Base-by-base conservation (phyloP, 345 rosid species). In the Draba incana region DNA sequence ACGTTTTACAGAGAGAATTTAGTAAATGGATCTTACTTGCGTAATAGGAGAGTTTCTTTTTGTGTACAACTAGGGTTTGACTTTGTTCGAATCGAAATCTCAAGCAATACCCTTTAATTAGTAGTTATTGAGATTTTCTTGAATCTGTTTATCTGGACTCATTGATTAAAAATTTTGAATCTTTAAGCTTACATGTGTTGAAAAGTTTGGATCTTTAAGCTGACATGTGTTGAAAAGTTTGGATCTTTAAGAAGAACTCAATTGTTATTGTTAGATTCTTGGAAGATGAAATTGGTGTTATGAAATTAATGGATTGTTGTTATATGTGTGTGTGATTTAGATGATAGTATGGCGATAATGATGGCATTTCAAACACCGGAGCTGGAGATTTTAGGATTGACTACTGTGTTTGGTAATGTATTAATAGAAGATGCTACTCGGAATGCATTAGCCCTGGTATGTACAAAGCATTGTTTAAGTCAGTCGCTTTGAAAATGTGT, bases 351-450 rank as follows among this genome's bases (percentile, higher is more conserved):
- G 91, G 91, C 97, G 60, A 86, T 94, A 57, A 64, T 94, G 54
- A 94, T 94, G 99, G 99, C 97, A 28, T 94, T 94, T 71, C 91
- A 94, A 70, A 77, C 86, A 64, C 94, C 88, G 0, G 82, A 84
- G 76, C 27, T 84, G 69, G 97, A 94, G 51, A 77, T 94, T 61
- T 51, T 94, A 71, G 99, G 99, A 30, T 49, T 94, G 75, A 94
- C 97, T 8, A 91, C 99, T 24, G 66, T 87, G 52, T 94, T 94
- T 77, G 99, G 96, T 67, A 94, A 91, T 79, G 95, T 85, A 55
- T 27, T 77, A 30, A 84, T 89, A 10, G 81, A 84, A 77, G 85
- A 77, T 60, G 96, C 92, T 77, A 93, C 97, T 13, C 80, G 76
- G 55, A 94, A 94, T 78, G 95, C 99, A 59, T 83, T 94, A 78